Conservation (phyloP, 2,329 filamentous ascomycete genomes). For the Ophiocordyceps camponoti-floridani region DNA sequence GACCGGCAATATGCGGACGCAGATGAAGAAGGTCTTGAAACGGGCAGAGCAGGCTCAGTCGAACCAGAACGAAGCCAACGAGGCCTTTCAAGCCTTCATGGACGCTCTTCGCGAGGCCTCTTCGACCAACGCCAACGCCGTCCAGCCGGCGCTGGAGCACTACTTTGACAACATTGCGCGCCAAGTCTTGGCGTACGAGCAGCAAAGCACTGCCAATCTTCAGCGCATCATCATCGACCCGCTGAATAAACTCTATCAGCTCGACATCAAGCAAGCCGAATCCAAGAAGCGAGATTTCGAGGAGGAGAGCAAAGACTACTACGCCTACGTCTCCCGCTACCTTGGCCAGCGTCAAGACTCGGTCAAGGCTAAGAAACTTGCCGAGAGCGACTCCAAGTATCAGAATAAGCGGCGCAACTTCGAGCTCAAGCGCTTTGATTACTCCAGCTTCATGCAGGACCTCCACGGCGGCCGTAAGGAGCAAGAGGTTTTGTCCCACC, state of each 20-base stretch:
- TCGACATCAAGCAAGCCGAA: conserved; percentile 96
- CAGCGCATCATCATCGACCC: conserved; percentile 93
- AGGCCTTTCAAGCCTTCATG: conserved; percentile 66
- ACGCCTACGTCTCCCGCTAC: conserved; percentile 85
- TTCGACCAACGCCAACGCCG: conserved; percentile 80
- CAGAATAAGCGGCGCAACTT: conserved; percentile 87
- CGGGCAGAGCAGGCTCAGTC: conserved; percentile 77
- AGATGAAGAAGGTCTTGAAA: conserved; percentile 93
- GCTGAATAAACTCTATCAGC: conserved; percentile 73
- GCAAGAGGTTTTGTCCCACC: conserved; percentile 83
- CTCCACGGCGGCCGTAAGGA: conserved; percentile 98
- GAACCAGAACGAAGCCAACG: conserved; percentile 70
- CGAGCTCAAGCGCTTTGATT: conserved; percentile 94
- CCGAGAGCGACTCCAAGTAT: conserved; percentile 90
- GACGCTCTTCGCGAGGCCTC: conserved; percentile 77
- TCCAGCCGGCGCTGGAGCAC: conserved; percentile 92
- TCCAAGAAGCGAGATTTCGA: conserved; percentile 96
- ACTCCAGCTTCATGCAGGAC: conserved; percentile 98
- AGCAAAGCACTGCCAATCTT: conserved; percentile 64
- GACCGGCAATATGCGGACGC: conserved; percentile 79
- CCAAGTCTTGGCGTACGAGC: conserved; percentile 77
- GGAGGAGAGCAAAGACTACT: conserved; percentile 97
- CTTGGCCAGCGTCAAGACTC: conserved; percentile 93
- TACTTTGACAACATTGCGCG: conserved; percentile 95
- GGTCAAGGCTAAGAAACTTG: conserved; percentile 91